Conservation (phyloP, 768 basidiomycete species). For the Hortiboletus flavorubellus region DNA sequence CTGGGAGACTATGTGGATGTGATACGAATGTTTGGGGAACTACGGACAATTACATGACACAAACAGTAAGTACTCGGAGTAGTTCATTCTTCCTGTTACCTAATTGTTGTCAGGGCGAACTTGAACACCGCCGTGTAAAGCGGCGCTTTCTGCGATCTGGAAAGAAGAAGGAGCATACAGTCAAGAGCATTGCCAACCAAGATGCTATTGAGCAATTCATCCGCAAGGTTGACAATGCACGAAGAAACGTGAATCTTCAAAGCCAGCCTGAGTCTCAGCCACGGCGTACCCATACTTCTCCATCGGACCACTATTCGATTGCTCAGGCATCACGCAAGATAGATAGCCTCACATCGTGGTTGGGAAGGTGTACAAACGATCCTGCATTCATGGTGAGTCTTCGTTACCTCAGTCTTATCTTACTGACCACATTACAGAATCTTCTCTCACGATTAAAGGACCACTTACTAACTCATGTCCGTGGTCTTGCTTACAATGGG, state of each 20-base stretch:
- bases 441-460: slow-evolving; percentile 18
- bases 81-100: too few relatives aligned
- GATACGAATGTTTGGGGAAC: not conserved
- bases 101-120: slow-evolving; percentile 31
- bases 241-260: too few relatives aligned
- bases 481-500: slow-evolving; percentile 19
- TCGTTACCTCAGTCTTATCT: not conserved
- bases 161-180: slow-evolving; percentile 25
- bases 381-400: slow-evolving; percentile 20
- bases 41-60: slow-evolving; percentile 1
- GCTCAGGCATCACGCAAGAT: slow-evolving; percentile 9
- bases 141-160: slow-evolving; percentile 34
- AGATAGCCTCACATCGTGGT: slow-evolving; percentile 14
- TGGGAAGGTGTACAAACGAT: slow-evolving; percentile 11
- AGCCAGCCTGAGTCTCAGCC: not conserved
- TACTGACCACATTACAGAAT: slow-evolving; percentile 8
- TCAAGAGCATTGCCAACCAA: slow-evolving; percentile 28
- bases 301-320: slow-evolving; percentile 20
- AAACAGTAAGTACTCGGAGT: not conserved
- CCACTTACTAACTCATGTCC: slow-evolving; percentile 16
- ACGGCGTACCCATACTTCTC: not conserved
- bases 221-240: slow-evolving; percentile 7
- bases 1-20: not conserved
- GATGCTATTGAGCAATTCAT: slow-evolving; percentile 17
- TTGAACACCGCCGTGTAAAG: slow-evolving; percentile 37